Evolutionary conservation across 345 rosid genomes (phyloP).

Genomic region (Rhodamnia argentea): DNA sequence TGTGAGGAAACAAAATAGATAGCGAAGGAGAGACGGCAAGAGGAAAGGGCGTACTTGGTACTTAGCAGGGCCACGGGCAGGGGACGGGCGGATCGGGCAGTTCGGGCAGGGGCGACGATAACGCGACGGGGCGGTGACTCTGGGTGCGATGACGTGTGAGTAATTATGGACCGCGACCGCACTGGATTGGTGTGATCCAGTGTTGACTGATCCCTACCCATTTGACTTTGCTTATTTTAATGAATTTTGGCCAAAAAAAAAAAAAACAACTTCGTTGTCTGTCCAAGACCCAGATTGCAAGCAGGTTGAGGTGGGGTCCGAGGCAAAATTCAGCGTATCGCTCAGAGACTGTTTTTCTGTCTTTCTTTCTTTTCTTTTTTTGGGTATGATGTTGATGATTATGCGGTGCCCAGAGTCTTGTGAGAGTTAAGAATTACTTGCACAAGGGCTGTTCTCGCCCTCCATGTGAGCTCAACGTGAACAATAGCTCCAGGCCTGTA

Average conservation of each 20-base stretch:
- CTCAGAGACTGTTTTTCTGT: neutral
- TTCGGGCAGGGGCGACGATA: slow-evolving; percentile 26
- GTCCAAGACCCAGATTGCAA: neutral
- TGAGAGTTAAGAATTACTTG: neutral
- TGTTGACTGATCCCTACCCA: slow-evolving; percentile 9
- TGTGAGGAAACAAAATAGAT: slow-evolving; percentile 3
- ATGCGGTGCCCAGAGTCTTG: neutral
- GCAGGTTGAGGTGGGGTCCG: neutral
- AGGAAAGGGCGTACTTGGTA: neutral
- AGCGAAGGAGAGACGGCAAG: slow-evolving; percentile 17
- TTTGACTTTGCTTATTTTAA: neutral
- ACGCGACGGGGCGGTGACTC: slow-evolving; percentile 18
- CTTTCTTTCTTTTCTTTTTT: neutral
- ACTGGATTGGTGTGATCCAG: neutral
- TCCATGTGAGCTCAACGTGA: neutral
- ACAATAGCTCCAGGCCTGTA: no score
- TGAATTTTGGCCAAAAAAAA: neutral
- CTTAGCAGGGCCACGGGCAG: slow-evolving; percentile 9
- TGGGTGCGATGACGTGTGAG: slow-evolving; percentile 3
- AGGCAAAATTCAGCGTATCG: neutral
- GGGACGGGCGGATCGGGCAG: slow-evolving; percentile 44
- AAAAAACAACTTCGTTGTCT: neutral
- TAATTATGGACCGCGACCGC: neutral
- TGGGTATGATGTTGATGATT: neutral
- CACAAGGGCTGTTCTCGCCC: neutral